A percentile compares a stretch with the other conserved stretches of the same genome.
phyloP scores from a whole-genome alignment of 2,329 filamentous ascomycete genomes.

The Aspergillus fischeri region DNA sequence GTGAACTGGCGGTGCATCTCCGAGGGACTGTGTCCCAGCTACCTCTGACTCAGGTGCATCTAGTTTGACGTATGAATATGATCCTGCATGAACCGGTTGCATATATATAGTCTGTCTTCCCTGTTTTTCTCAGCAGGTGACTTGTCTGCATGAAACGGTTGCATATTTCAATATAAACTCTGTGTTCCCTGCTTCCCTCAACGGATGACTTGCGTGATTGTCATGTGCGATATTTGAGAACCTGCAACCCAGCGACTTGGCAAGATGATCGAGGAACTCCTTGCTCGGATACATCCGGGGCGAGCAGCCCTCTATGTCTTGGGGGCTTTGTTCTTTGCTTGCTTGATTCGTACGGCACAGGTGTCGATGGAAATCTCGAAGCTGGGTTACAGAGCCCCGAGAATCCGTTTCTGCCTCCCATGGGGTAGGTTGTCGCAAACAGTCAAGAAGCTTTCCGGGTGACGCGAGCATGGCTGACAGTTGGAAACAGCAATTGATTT shows the following conservation, averaged over 20 bases:
- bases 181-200: no score
- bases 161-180: background rate
- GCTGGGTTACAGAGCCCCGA: slow-evolving; percentile 35
- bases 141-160: background rate
- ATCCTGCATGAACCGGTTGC: background rate
- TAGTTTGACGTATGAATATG: background rate
- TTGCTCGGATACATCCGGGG: slow-evolving; percentile 45
- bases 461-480: slow-evolving; percentile 6
- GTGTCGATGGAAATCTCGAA: slow-evolving; percentile 26
- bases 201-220: background rate
- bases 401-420: slow-evolving; percentile 31
- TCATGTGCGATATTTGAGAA: background rate
- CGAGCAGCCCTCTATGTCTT: slow-evolving; percentile 36
- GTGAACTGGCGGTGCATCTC: background rate
- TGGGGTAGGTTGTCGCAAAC: slow-evolving; percentile 26
- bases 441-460: background rate
- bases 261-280: slow-evolving; percentile 47
- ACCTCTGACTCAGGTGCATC: background rate
- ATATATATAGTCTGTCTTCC: background rate
- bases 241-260: background rate
- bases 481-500: slow-evolving; percentile 59
- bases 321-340: slow-evolving; percentile 38
- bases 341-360: slow-evolving; percentile 25
- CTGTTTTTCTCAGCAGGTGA: background rate
- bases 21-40: background rate